These are phyloP conservation scores for Porogramme epimiltina DNA, from an alignment of 1,284 basidiomycete genomes.

Conservation along the genomic window DNA sequence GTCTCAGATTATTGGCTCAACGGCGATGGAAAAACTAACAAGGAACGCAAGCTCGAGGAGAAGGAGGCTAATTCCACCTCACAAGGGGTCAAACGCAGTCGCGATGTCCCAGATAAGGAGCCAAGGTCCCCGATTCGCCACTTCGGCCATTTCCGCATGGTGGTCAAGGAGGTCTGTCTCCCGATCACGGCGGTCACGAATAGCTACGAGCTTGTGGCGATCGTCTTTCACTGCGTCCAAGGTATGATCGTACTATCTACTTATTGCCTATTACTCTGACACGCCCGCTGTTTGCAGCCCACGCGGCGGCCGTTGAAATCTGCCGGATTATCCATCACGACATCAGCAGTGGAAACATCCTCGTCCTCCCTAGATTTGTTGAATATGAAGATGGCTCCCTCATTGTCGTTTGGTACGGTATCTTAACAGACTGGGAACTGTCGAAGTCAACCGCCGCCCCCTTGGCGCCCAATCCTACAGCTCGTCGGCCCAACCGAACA, in stretches of 20 bases:
- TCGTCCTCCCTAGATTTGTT: background rate
- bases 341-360: constrained; percentile 1
- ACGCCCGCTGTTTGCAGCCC: background rate
- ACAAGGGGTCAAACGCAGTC: too few species aligned
- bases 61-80: background rate
- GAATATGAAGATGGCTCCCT: background rate
- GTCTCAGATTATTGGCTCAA: background rate
- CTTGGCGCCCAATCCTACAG: background rate
- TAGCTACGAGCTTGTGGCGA: background rate
- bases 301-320: background rate
- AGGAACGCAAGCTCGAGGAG: background rate
- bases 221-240: background rate
- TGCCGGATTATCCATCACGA: background rate
- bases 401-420: background rate
- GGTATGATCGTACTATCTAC: background rate
- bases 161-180: constrained; percentile 3
- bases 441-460: background rate
- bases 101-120: background rate
- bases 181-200: background rate
- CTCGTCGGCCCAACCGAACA: background rate
- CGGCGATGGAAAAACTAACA: background rate
- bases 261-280: background rate
- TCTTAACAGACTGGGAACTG: background rate
- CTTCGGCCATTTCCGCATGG: constrained; percentile 5
- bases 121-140: background rate